Evolutionary conservation across 371 early-diverging fungal species (phyloP).

Genomic region (Coemansia sp.): DNA sequence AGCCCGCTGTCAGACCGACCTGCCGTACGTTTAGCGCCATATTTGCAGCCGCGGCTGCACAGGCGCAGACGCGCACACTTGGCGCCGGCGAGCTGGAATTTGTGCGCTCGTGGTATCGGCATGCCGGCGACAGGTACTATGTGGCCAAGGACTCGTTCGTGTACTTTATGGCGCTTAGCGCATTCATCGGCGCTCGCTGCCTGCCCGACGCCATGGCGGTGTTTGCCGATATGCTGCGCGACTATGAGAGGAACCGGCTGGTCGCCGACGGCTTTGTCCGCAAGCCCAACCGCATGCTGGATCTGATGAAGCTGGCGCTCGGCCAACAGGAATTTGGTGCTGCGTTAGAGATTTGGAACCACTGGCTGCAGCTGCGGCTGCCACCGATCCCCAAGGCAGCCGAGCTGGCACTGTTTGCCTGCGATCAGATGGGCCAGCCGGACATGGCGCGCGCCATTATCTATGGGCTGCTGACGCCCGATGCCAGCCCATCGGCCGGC

Average conservation of each 20-base stretch:
- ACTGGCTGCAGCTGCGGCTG: constrained; percentile 30
- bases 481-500: not conserved
- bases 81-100: constrained; percentile 12
- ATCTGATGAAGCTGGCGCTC: constrained; percentile 26
- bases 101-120: constrained; percentile 35
- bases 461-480: constrained; percentile 16
- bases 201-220: constrained; percentile 39
- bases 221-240: constrained; percentile 43
- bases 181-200: constrained; percentile 21
- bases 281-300: constrained; percentile 16
- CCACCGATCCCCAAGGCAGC: constrained; percentile 19
- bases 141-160: constrained; percentile 31
- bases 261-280: constrained; percentile 11
- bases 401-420: constrained; percentile 37
- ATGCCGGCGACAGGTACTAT: constrained; percentile 26
- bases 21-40: constrained; percentile 38
- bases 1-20: constrained; percentile 29
- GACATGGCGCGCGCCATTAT: constrained; percentile 27
- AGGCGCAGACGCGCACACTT: constrained; percentile 14
- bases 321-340: constrained; percentile 22
- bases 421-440: constrained; percentile 43
- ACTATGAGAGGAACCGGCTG: constrained; percentile 13
- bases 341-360: constrained; percentile 32
- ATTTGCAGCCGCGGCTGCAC: constrained; percentile 30
- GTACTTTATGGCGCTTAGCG: constrained; percentile 26